Percentiles rank a stretch among this genome's conserved stretches.
Evolutionary conservation across 2,329 filamentous ascomycete genomes (phyloP).

Genomic region (Shiraia sp.): DNA sequence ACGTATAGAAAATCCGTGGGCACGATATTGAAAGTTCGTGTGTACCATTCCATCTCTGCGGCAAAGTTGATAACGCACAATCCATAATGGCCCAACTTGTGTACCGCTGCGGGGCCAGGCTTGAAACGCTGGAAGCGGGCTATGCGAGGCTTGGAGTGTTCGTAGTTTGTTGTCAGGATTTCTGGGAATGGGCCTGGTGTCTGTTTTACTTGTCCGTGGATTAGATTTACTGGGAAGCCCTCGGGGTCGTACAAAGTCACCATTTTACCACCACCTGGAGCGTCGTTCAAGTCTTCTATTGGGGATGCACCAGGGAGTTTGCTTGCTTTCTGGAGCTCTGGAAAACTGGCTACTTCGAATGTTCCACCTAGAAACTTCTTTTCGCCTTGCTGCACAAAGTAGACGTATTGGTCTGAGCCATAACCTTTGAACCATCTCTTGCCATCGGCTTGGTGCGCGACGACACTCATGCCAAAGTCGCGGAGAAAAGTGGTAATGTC

Average conservation of each 20-base stretch:
- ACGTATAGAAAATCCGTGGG: slow-evolving; percentile 52
- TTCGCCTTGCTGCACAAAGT: slow-evolving; percentile 57
- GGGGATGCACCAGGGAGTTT: slow-evolving; percentile 53
- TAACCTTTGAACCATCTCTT: slow-evolving; percentile 64
- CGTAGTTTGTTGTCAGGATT: slow-evolving; percentile 52
- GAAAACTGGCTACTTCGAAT: slow-evolving; percentile 61
- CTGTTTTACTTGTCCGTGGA: slow-evolving; percentile 57
- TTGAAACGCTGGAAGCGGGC: slow-evolving; percentile 59
- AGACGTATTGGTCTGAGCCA: slow-evolving; percentile 62
- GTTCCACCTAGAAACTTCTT: slow-evolving; percentile 61
- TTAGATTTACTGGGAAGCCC: slow-evolving; percentile 61
- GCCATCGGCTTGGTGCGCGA: slow-evolving; percentile 33
- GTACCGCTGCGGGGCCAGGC: slow-evolving; percentile 54
- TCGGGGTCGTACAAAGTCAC: slow-evolving; percentile 55
- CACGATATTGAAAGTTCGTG: slow-evolving; percentile 51
- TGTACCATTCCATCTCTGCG: slow-evolving; percentile 50
- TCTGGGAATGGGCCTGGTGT: slow-evolving; percentile 53
- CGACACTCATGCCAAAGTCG: slow-evolving; percentile 43
- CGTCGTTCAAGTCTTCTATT: slow-evolving; percentile 55
- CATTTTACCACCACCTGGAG: slow-evolving; percentile 58
- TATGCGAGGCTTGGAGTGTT: slow-evolving; percentile 48
- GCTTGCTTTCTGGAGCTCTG: slow-evolving; percentile 56
- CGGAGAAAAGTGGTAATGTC: slow-evolving; percentile 52
- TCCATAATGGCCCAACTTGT: slow-evolving; percentile 57
- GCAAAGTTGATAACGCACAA: slow-evolving; percentile 46